A percentile compares a stretch with the other conserved stretches of the same genome.
Conservation (phyloP, 2,329 filamentous ascomycete species). For the Alternaria brassicae region DNA sequence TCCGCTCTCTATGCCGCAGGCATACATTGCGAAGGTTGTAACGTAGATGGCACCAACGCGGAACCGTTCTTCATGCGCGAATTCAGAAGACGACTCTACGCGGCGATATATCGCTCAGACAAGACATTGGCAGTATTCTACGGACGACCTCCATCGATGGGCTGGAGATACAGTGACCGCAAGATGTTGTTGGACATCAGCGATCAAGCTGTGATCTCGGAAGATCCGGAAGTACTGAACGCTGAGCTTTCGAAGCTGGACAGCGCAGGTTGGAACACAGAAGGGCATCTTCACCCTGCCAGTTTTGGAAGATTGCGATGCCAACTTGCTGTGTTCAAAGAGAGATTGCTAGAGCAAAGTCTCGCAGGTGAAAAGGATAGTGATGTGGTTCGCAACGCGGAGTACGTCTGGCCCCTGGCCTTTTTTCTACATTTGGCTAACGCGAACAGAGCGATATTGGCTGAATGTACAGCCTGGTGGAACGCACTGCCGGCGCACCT, state of each 20-base stretch:
- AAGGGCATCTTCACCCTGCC: constrained; percentile 34
- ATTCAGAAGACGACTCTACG: constrained; percentile 38
- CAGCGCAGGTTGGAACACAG: constrained; percentile 42
- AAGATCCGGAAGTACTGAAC: constrained; percentile 35
- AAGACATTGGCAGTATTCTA: constrained; percentile 47
- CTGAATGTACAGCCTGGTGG: constrained; percentile 39
- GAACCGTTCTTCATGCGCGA: constrained; percentile 45
- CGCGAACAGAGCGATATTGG: constrained; percentile 34
- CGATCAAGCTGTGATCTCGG: constrained; percentile 34
- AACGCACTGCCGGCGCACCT: constrained; percentile 39
- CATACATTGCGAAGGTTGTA: constrained; percentile 45
- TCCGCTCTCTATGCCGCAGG: constrained; percentile 41
- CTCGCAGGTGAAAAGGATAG: constrained; percentile 42
- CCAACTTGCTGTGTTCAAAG: constrained; percentile 39
- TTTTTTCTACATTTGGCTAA: constrained; percentile 6
- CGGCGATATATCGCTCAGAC: constrained; percentile 41
- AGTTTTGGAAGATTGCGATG: constrained; percentile 40
- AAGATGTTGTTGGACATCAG: constrained; percentile 42
- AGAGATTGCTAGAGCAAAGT: constrained; percentile 43
- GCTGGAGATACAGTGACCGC: constrained; percentile 43
- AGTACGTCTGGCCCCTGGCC: constrained; percentile 25
- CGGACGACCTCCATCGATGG: constrained; percentile 47
- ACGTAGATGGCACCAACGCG: constrained; percentile 23
- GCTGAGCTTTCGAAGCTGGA: constrained; percentile 38
- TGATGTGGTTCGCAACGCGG: constrained; percentile 39